Base-by-base conservation (phyloP, 192 early-diverging fungal genomes). In the Mortierella antarctica region DNA sequence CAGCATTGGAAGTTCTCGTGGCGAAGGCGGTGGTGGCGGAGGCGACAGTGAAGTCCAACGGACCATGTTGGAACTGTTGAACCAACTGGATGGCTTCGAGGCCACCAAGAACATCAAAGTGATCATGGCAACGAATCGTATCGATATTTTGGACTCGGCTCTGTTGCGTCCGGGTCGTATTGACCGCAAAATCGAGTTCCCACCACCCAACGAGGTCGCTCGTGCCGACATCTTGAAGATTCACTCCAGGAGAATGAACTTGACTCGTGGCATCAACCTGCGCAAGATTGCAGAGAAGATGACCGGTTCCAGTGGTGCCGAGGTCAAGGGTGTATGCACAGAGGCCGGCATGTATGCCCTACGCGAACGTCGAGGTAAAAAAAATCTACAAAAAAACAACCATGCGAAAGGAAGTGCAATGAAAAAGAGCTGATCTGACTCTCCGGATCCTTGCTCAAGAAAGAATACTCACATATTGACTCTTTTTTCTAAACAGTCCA, bases 101-200 rank as follows among this genome's bases (percentile, higher is more conserved):
- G 92, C 95, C 1, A 93, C 95, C 70, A 93, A 96, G 84, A 96
- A 93, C 84, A 96, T 96, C 83, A 96, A 96, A 86, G 92, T 93
- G 64, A 95, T 96, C 59, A 96, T 96, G 95, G 95, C 95, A 15
- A 96, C 95, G 45, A 96, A 96, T 83, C 92, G 95, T 67, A 95
- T 96, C 65, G 95, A 96, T 85, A 96, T 96, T 72, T 77, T 96
- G 42, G 95, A 96, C 80, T 92, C 94, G 62, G 95, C 95, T 55
- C 84, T 96, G 83, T 83, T 96, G 73, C 91, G 95, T 50, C 95
- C 95, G 15, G 95, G 95, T 21, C 93, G 95, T 74, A 96, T 96
- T 70, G 95, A 96, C 77, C 89, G 95, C 65, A 96, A 96, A 86
- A 95, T 96, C 61, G 95, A 96, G 84, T 94, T 96, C 80, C 95